Percentiles rank a stretch among this genome's conserved stretches.
These are phyloP conservation scores for Aphanomyces euteiches DNA, from an alignment of 352 stramenopile genomes.

Conservation along the genomic window DNA sequence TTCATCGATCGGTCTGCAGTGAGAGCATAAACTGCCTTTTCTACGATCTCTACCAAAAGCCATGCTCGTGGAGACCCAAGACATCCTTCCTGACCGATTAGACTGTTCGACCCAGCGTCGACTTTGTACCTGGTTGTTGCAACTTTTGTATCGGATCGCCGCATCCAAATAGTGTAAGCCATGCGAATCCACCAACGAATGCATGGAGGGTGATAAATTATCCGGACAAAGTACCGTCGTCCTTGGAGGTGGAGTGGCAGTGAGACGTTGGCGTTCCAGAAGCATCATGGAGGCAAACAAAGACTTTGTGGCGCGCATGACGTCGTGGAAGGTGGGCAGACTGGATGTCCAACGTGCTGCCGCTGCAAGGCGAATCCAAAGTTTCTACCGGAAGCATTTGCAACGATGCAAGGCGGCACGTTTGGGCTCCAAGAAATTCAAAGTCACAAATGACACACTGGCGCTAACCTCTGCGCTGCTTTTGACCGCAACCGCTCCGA, in stretches of 20 bases:
- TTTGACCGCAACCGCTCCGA: neutral
- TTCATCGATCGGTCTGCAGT: no score
- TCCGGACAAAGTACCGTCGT: slow-evolving; percentile 9
- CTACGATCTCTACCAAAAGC: no score
- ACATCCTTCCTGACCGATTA: no score
- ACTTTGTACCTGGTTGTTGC: no score
- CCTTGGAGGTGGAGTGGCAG: neutral
- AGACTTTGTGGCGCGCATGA: slow-evolving; percentile 1
- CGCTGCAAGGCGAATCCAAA: slow-evolving; percentile 58
- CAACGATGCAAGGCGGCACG: slow-evolving; percentile 51
- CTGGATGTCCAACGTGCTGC: neutral
- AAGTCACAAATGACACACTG: slow-evolving; percentile 27
- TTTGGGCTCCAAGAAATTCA: slow-evolving; percentile 36
- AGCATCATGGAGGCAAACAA: neutral
- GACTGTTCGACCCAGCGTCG: no score
- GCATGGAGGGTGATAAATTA: neutral
- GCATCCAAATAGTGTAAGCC: no score
- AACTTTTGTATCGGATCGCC: no score
- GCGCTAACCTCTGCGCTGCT: slow-evolving; percentile 20
- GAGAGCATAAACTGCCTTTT: no score
- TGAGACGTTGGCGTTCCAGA: neutral
- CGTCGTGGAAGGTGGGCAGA: slow-evolving; percentile 6
- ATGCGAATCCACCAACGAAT: slow-evolving; percentile 13
- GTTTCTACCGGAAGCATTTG: slow-evolving; percentile 72
- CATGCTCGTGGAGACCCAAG: no score